Base-by-base conservation (phyloP, 2,329 filamentous ascomycete species). In the Hymenoscyphus fraxineus region DNA sequence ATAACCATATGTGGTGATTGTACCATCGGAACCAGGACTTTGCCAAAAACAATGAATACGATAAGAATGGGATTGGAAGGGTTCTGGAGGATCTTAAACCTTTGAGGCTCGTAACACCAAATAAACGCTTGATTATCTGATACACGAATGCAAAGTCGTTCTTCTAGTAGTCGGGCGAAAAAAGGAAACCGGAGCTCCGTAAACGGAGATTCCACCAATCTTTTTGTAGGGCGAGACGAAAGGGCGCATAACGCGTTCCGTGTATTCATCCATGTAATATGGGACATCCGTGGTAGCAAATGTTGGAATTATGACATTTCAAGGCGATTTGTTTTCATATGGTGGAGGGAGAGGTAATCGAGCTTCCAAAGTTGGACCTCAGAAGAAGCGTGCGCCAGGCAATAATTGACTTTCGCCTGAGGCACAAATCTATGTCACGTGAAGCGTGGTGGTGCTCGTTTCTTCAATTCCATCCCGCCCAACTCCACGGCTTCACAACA, bases 401-500 rank as follows among this genome's bases (percentile, higher is more conserved):
- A 35, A 27, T 6, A 60, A 31, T 10, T 32, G 6, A 19, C 13
- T 38, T 27, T 6, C 19, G 35, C 35, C 35, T 35, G 16, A 59
- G 56, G 61, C 55, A 51, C 13, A 55, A 35, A 12, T 16, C 10
- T 1, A 44, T n/a, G 41, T 54, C 58, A 64, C 58, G 63, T 60
- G 58, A 13, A 27, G 10, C 6, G 12, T 6, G 44, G n/a, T 27
- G 27, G 40, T 39, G 59, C 60, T 63, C 64, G 58, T 63, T 63
- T 62, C 59, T 65, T 60, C 5, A 61, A 31, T 66, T 58, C 57
- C 58, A 59, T 58, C 59, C 63, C 61, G 65, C 66, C 63, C 60
- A 64, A 65, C 64, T 66, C 68, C 62, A 63, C 67, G 60, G 65
- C 66, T 38, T 66, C 61, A 54, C 64, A 64, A 63, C 62, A 54